Evolutionary conservation across 129 eudicot species (phyloP).

Genomic region (Flaveria robusta): DNA sequence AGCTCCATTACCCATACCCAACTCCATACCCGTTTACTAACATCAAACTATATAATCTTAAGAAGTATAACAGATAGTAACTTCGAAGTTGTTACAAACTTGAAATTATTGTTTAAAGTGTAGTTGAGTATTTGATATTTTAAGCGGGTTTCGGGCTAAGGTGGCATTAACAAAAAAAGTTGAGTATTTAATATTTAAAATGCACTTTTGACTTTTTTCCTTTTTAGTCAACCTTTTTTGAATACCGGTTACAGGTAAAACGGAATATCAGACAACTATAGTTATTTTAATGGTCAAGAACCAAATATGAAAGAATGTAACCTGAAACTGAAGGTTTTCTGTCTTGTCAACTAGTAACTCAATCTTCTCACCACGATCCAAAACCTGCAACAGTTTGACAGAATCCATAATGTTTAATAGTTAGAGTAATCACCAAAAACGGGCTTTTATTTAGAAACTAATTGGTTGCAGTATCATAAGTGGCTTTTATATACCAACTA

Average conservation of each 20-base stretch:
- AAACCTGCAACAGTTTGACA: constrained; percentile 50
- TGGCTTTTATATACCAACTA: neutral
- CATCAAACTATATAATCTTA: neutral
- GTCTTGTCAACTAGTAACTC: constrained; percentile 80
- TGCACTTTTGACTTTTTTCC: neutral
- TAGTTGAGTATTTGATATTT: too few species aligned
- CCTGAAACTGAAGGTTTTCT: constrained; percentile 91
- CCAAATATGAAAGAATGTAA: constrained; percentile 17
- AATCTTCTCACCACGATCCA: constrained; percentile 85
- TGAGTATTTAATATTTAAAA: neutral
- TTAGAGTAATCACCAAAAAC: neutral
- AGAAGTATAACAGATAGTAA: neutral
- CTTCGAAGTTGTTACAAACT: neutral
- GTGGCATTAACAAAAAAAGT: neutral
- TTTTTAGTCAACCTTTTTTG: neutral
- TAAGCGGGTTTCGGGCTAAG: too few species aligned
- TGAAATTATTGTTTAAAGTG: too few species aligned
- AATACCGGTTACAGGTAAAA: neutral
- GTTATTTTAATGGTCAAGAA: neutral
- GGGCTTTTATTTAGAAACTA: neutral
- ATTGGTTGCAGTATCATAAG: neutral
- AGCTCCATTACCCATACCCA: neutral
- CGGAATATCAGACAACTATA: neutral
- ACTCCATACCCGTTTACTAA: neutral
- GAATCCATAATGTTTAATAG: neutral